Percentiles rank a stretch among this genome's conserved stretches.
These are phyloP conservation scores for Cadophora gregata DNA, from an alignment of 2,329 filamentous ascomycete species.

Conservation along the genomic window DNA sequence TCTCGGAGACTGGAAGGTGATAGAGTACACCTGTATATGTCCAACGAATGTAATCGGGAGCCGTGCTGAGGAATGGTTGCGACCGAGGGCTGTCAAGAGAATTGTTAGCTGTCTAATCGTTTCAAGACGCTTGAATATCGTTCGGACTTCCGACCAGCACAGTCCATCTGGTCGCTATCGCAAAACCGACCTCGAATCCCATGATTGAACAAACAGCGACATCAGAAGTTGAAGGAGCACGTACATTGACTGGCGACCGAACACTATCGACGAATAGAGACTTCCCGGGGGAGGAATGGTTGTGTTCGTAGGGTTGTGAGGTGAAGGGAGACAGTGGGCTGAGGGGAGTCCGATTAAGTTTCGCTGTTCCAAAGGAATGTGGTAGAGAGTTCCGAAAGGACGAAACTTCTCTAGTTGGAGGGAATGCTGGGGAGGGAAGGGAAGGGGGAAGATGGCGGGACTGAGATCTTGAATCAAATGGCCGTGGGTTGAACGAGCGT, in stretches of 20 bases:
- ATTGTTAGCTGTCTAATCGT: slow-evolving; percentile 33
- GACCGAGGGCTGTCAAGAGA: slow-evolving; percentile 26
- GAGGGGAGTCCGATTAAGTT: slow-evolving; percentile 13
- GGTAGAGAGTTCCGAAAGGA: slow-evolving; percentile 40
- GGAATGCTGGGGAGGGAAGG: slow-evolving; percentile 39
- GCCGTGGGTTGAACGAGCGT: slow-evolving; percentile 21
- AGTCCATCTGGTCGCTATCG: background rate
- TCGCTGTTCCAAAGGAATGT: slow-evolving; percentile 47
- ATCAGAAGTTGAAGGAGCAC: slow-evolving; percentile 9
- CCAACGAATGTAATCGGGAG: slow-evolving; percentile 27
- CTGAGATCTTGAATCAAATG: slow-evolving; percentile 31
- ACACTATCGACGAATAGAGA: slow-evolving; percentile 9
- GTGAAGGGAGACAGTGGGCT: background rate
- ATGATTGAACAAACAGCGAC: background rate
- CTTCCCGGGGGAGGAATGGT: slow-evolving; percentile 12
- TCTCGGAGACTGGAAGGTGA: slow-evolving; percentile 32
- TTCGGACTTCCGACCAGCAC: slow-evolving; percentile 1
- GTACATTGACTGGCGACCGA: slow-evolving; percentile 36
- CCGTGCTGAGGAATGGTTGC: slow-evolving; percentile 26
- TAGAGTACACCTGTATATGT: slow-evolving; percentile 16
- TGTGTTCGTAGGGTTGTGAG: slow-evolving; percentile 17
- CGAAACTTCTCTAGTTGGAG: slow-evolving; percentile 44
- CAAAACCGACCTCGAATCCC: background rate
- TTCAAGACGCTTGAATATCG: slow-evolving; percentile 1
- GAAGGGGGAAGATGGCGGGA: slow-evolving; percentile 25